These are phyloP conservation scores for Talaromyces sp. DNA, from an alignment of 2,329 filamentous ascomycete species.

Conservation along the genomic window DNA sequence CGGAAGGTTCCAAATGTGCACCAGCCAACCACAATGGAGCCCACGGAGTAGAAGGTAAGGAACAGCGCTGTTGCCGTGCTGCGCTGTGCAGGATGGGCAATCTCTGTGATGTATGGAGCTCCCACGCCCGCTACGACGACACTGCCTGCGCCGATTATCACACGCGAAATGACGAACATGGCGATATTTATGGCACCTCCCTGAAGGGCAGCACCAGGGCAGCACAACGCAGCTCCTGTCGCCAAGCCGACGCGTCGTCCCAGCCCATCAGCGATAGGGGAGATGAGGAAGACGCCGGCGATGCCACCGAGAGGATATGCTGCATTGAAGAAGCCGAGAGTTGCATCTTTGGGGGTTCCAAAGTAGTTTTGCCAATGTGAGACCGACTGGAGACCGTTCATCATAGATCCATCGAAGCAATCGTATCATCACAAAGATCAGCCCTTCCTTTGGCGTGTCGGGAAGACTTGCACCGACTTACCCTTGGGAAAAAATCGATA, in stretches of 20 bases:
- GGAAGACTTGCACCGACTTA: background rate
- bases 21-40: constrained; percentile 11
- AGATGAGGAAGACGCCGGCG: constrained; percentile 29
- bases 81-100: constrained; percentile 1
- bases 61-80: background rate
- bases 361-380: constrained; percentile 41
- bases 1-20: constrained; percentile 7
- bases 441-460: background rate
- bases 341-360: constrained; percentile 37
- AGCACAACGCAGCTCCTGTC: background rate
- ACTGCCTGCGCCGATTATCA: background rate
- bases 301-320: constrained; percentile 48
- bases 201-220: constrained; percentile 1
- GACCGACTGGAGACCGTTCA: constrained; percentile 47
- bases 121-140: background rate
- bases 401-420: constrained; percentile 24
- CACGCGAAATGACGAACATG: constrained; percentile 8
- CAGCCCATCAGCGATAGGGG: constrained; percentile 1
- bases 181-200: constrained; percentile 7
- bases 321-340: constrained; percentile 48
- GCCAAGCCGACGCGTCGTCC: background rate
- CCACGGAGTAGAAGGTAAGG: background rate
- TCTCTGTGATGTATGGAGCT: background rate
- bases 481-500: constrained; percentile 9
- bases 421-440: background rate